Evolutionary conservation across 2,329 filamentous ascomycete genomes (phyloP), one percentile per base, ranked within the genome.

Genomic region (Fusarium pseudocircinatum): DNA sequence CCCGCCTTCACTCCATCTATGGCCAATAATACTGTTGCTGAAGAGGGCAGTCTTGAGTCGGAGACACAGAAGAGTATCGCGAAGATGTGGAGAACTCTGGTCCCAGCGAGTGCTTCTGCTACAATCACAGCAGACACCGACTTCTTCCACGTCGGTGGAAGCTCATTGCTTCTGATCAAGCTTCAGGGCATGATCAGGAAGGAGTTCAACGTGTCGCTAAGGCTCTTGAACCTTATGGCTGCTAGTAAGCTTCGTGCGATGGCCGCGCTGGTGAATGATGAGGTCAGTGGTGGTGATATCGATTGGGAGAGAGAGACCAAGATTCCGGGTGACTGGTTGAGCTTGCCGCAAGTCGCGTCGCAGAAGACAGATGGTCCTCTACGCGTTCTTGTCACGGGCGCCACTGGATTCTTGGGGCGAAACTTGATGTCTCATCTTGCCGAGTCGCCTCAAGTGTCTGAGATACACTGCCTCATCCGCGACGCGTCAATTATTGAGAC

Each of bases 381-480:
- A 15, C 53, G 54, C 16, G 54, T 77, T 32, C 63, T 70, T 56
- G 44, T 75, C 7, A 77, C 74, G 10, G 75, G 74, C 12, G 64
- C 69, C 3, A 73, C 69, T 22, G 73, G 75, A 6, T 76, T 65
- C 42, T 44, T 75, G 39, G 60, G 77, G 22, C n/a, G 58, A 14
- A 32, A 62, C 14, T 61, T 88, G 28, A 75, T 87, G 4, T 56
- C 67, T 9, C 67, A 76, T 3, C 80, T 89, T 2, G 57, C 83
- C 1, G 63, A 76, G 7, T 60, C 82, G 9, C 40, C 73, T 0
- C 57, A 62, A 1, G 78, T 88, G 2, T 42, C 61, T 4, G 78
- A 78, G n/a, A 77, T 89, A 6, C 82, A 87, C 75, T 87, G 85
- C 60, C 56, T 88, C 11, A 84, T 85, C n/a, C 58, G 63, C 12